A percentile compares a stretch with the other conserved stretches of the same genome.
Conservation (phyloP, 202 grass and related monocot genomes). For the Hordeum pubiflorum region DNA sequence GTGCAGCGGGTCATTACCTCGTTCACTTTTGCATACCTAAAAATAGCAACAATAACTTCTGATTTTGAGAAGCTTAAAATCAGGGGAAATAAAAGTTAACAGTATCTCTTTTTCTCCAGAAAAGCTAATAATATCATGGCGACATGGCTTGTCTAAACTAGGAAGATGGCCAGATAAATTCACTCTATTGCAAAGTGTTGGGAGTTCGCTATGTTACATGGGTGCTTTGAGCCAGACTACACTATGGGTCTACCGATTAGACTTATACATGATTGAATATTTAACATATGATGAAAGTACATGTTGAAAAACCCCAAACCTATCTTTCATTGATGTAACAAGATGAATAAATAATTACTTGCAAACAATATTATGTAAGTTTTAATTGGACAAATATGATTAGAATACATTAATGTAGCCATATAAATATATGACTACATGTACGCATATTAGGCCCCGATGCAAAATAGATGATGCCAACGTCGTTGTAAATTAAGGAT, state of each 20-base stretch:
- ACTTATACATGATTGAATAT: neutral
- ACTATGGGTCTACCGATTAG: neutral
- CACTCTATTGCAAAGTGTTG: neutral
- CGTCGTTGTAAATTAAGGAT: neutral
- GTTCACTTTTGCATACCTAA: constrained; percentile 65
- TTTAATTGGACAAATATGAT: neutral
- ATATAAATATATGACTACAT: too few species aligned
- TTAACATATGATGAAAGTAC: neutral
- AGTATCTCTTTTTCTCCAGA: neutral
- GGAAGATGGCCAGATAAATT: neutral
- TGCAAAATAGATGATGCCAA: neutral
- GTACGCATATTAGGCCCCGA: neutral
- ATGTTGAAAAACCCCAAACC: neutral
- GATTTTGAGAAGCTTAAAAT: neutral
- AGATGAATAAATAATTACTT: neutral
- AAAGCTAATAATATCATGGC: neutral
- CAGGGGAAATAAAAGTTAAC: neutral
- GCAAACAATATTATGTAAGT: neutral
- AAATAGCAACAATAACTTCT: constrained; percentile 8
- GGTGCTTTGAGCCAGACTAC: neutral
- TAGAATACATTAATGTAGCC: neutral
- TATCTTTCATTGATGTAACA: neutral
- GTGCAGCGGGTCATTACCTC: constrained; percentile 54
- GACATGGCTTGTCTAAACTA: neutral
- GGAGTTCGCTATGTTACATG: neutral